Evolutionary conservation across 495 filamentous ascomycete genomes (phyloP).

Genomic region (Haplographium delicatum): DNA sequence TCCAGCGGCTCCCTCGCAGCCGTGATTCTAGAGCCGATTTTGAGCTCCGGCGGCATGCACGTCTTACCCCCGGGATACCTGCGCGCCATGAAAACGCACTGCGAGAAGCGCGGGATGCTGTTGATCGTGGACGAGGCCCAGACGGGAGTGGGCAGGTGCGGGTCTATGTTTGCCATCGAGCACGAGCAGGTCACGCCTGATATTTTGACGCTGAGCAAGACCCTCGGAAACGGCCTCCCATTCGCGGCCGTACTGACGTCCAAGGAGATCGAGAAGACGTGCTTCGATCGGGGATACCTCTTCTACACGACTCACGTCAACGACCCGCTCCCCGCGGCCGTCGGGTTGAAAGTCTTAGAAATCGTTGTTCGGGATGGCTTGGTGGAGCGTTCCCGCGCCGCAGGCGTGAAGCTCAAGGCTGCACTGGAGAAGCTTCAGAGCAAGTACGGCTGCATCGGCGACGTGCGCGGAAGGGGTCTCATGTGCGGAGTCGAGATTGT

Average conservation of each 20-base stretch:
- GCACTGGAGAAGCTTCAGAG: constrained; percentile 38
- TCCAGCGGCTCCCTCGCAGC: constrained; percentile 62
- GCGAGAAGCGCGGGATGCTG: constrained; percentile 57
- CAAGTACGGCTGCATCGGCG: constrained; percentile 49
- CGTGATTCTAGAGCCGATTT: constrained; percentile 67
- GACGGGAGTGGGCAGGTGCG: constrained; percentile 66
- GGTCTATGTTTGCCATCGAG: constrained; percentile 61
- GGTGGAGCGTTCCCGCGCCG: constrained; percentile 39
- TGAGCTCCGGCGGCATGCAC: constrained; percentile 49
- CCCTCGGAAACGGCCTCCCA: constrained; percentile 56
- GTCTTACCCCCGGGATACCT: constrained; percentile 60
- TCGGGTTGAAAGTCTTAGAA: constrained; percentile 51
- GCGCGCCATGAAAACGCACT: constrained; percentile 52
- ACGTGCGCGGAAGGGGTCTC: constrained; percentile 57
- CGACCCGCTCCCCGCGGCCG: constrained; percentile 54
- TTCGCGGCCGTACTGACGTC: constrained; percentile 53
- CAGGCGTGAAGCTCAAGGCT: constrained; percentile 43
- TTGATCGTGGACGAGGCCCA: constrained; percentile 73
- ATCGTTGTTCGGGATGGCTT: constrained; percentile 53
- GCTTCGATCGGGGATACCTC: constrained; percentile 46
- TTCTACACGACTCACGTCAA: constrained; percentile 58
- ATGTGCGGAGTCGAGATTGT: constrained; percentile 59
- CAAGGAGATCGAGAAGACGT: constrained; percentile 46
- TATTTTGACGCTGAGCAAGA: constrained; percentile 62
- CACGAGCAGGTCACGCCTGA: constrained; percentile 58